Evolutionary conservation across 2,329 filamentous ascomycete species (phyloP).

Genomic region (Aspergillus latus): DNA sequence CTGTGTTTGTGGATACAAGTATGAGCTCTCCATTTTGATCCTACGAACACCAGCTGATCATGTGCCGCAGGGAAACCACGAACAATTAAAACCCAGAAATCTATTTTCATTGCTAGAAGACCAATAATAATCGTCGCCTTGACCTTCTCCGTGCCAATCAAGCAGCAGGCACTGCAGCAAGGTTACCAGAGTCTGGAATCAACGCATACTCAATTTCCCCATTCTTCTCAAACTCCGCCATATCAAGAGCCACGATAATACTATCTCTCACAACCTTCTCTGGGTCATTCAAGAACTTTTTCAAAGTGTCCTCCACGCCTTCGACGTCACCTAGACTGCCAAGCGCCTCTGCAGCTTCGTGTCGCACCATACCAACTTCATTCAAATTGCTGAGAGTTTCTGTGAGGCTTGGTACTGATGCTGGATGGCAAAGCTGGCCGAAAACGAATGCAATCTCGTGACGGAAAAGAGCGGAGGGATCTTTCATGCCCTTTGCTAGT

Average conservation of each 20-base stretch:
- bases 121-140: conserved; percentile 14
- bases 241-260: conserved; percentile 91
- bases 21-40: conserved; percentile 36
- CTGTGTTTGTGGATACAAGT: conserved; percentile 85
- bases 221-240: conserved; percentile 94
- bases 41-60: conserved; percentile 20
- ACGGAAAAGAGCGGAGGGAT: conserved; percentile 88
- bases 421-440: conserved; percentile 90
- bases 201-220: conserved; percentile 89
- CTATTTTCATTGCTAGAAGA: conserved; percentile 21
- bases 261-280: conserved; percentile 94
- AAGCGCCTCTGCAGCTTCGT: conserved; percentile 94
- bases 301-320: conserved; percentile 83
- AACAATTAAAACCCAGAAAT: conserved; percentile 34
- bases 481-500: conserved; percentile 79
- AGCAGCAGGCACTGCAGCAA: conserved; percentile 30
- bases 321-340: conserved; percentile 91
- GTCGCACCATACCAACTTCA: conserved; percentile 94
- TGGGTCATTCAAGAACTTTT: conserved; percentile 80
- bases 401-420: conserved; percentile 88
- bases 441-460: conserved; percentile 99
- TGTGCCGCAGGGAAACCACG: conserved; percentile 32
- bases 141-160: conserved; percentile 23
- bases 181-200: conserved; percentile 62
- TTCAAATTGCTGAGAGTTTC: conserved; percentile 72